Evolutionary conservation across 306 rosid genomes (phyloP).

Genomic region (Glycine latifolia): DNA sequence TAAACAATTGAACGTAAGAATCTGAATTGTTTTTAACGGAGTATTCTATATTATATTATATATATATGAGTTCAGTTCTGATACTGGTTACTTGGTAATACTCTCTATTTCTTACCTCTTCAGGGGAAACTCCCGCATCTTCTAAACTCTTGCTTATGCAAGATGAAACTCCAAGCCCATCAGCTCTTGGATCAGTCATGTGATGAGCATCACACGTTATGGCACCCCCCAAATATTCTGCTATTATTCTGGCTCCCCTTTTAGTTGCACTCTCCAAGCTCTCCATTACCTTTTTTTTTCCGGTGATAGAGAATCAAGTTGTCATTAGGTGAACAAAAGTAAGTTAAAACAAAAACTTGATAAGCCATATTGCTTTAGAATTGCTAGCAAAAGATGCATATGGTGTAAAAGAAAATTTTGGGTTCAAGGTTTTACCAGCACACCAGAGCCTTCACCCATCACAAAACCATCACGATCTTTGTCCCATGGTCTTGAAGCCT

Average conservation of each 20-base stretch:
- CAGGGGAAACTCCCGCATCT: conserved; percentile 75
- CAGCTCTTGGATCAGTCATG: conserved; percentile 76
- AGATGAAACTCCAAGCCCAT: conserved; percentile 77
- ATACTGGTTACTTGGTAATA: not conserved
- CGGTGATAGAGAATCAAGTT: conserved; percentile 4
- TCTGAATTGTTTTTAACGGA: not conserved
- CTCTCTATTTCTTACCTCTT: conserved; percentile 59
- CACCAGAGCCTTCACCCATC: conserved; percentile 80
- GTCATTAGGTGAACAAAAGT: not conserved
- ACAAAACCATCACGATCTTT: conserved; percentile 79
- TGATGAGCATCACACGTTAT: conserved; percentile 81
- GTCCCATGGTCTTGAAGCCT: conserved; percentile 87
- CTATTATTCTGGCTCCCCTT: conserved; percentile 67
- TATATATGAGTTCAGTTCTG: not conserved
- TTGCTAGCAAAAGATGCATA: not conserved
- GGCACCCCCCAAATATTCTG: conserved; percentile 81
- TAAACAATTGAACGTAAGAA: conserved; percentile 20
- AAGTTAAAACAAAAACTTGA: not conserved
- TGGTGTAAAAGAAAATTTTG: not conserved
- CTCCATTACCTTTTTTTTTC: conserved; percentile 63
- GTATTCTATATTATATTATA: not conserved
- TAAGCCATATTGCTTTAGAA: not conserved
- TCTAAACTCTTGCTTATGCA: conserved; percentile 69
- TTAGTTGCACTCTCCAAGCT: conserved; percentile 76
- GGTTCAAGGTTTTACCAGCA: conserved; percentile 57